These are phyloP conservation scores for Phanerochaete carnosa DNA, from an alignment of 768 basidiomycete species.

Conservation along the genomic window DNA sequence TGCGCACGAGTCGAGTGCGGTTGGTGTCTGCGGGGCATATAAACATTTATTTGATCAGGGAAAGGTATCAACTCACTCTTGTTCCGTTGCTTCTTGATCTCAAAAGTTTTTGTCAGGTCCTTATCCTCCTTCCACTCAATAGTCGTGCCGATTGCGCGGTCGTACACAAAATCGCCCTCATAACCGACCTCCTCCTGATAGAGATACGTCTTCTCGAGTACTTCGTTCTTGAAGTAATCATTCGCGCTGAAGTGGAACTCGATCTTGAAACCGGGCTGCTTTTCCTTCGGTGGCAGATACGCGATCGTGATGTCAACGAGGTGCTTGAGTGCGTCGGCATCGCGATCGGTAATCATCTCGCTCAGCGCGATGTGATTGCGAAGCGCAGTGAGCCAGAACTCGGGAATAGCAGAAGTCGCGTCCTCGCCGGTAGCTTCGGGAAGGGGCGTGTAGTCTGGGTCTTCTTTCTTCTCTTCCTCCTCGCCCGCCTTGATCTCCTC, in stretches of 20 bases:
- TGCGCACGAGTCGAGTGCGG: conserved; percentile 77
- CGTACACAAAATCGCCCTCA: conserved; percentile 94
- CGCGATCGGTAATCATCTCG: conserved; percentile 91
- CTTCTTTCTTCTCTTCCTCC: conserved; percentile 68
- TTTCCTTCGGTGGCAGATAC: conserved; percentile 63
- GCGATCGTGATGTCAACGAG: conserved; percentile 78
- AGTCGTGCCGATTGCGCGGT: conserved; percentile 85
- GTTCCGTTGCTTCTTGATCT: conserved; percentile 99
- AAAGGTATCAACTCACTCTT: conserved; percentile 60
- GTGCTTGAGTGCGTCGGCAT: conserved; percentile 79
- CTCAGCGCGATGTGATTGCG: conserved; percentile 85
- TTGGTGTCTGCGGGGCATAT: conserved; percentile 58
- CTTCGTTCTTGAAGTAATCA: conserved; percentile 82
- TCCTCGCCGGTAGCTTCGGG: conserved; percentile 21
- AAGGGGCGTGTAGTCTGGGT: conserved; percentile 64
- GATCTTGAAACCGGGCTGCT: conserved; percentile 90
- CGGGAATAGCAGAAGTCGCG: conserved; percentile 62
- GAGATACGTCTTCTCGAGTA: conserved; percentile 90
- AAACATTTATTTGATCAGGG: neutral
- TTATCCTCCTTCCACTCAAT: conserved; percentile 99
- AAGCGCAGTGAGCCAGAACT: conserved; percentile 98
- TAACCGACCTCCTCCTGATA: conserved; percentile 95
- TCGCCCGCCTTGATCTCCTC: conserved; percentile 86
- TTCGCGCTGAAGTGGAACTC: conserved; percentile 78
- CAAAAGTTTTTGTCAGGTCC: conserved; percentile 94